A percentile compares a stretch with the other conserved stretches of the same genome.
Conservation (phyloP, 306 rosid species). For the Trifolium pratense region DNA sequence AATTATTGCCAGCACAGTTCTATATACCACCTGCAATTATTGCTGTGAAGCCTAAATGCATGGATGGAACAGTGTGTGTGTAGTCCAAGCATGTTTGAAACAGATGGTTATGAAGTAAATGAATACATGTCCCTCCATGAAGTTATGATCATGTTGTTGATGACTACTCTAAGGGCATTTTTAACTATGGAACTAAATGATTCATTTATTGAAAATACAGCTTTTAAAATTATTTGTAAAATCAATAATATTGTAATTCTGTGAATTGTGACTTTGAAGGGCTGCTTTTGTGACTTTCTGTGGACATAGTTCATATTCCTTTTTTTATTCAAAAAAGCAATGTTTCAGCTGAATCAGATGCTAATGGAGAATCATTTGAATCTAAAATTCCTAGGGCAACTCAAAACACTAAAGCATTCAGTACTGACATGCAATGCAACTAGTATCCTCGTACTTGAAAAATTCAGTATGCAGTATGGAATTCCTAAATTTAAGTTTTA, state of each 20-base stretch:
- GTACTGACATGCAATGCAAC: slow-evolving; percentile 2
- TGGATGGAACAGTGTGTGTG: too few species aligned
- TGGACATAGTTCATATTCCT: neutral
- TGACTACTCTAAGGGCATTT: too few species aligned
- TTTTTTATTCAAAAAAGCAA: neutral
- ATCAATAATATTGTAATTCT: too few species aligned
- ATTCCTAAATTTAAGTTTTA: neutral
- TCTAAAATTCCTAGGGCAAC: neutral
- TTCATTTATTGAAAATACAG: too few species aligned
- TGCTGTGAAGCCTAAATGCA: too few species aligned
- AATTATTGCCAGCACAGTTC: too few species aligned
- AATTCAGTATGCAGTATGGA: neutral
- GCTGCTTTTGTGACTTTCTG: neutral
- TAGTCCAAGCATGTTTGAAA: neutral
- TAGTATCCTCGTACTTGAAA: neutral
- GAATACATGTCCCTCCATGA: neutral
- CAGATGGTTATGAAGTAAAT: too few species aligned
- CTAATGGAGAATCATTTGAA: neutral
- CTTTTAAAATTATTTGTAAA: too few species aligned
- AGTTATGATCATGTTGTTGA: neutral
- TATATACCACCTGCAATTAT: too few species aligned
- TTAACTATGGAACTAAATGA: too few species aligned
- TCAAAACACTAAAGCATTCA: neutral
- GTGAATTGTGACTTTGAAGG: too few species aligned
- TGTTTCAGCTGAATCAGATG: neutral